phyloP scores from a whole-genome alignment of 2,329 filamentous ascomycete genomes.

The Alternaria sp. region DNA sequence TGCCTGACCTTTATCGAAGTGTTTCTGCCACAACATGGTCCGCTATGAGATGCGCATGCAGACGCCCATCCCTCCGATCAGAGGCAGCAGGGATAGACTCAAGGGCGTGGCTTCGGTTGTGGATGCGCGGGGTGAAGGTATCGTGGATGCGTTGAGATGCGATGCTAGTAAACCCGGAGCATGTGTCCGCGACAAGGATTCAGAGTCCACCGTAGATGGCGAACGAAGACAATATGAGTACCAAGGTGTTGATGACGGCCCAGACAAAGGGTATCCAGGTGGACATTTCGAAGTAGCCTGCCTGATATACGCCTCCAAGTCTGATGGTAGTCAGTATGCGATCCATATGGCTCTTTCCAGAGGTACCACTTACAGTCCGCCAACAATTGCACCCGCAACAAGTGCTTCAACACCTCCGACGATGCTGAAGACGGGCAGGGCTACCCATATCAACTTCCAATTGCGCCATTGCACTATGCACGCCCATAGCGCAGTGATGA shows the following conservation, averaged over 20 bases:
- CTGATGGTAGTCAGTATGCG: conserved; percentile 51
- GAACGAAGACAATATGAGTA: conserved; percentile 86
- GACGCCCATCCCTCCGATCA: neutral
- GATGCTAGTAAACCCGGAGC: neutral
- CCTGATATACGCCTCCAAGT: conserved; percentile 78
- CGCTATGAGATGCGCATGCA: neutral
- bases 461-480: conserved; percentile 70
- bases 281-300: conserved; percentile 87
- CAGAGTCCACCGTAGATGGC: conserved; percentile 88
- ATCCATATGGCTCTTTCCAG: neutral
- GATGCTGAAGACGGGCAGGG: conserved; percentile 73
- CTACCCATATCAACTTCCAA: conserved; percentile 69
- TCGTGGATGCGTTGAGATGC: neutral
- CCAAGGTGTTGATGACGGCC: conserved; percentile 82
- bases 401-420: conserved; percentile 78
- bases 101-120: neutral
- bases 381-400: conserved; percentile 80
- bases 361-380: conserved; percentile 69
- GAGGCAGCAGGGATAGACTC: neutral
- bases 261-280: conserved; percentile 93
- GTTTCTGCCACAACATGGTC: neutral
- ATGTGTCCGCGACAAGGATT: neutral
- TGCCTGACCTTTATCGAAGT: neutral
- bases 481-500: conserved; percentile 74
- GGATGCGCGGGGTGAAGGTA: neutral